phyloP scores from a whole-genome alignment of 1,284 basidiomycete species.

The Waitea zeae region DNA sequence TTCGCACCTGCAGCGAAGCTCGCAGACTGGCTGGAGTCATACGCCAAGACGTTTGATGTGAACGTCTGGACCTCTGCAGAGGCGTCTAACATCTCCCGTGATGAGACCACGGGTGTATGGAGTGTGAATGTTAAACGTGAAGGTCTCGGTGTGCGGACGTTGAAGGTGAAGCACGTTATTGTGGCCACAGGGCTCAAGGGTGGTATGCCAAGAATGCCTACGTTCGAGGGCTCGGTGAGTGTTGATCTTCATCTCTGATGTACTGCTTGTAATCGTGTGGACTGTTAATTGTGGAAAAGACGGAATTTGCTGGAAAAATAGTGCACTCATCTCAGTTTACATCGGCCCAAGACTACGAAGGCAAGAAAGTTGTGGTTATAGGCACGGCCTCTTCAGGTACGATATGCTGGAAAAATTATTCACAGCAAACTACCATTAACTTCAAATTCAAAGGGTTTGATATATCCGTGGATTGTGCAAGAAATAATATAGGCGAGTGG shows the following conservation, averaged over 20 bases:
- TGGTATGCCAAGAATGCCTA: slow-evolving; percentile 27
- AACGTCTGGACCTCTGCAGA: slow-evolving; percentile 46
- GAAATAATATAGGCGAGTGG: slow-evolving; percentile 24
- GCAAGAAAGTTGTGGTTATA: slow-evolving; percentile 31
- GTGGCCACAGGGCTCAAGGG: slow-evolving; percentile 44
- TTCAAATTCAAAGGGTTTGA: no score
- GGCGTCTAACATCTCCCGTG: slow-evolving; percentile 24
- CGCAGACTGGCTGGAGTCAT: slow-evolving; percentile 52
- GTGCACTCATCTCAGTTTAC: slow-evolving; percentile 24
- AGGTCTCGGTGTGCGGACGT: slow-evolving; percentile 22
- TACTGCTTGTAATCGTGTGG: not conserved
- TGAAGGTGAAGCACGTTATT: slow-evolving; percentile 40
- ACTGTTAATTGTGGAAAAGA: slow-evolving; percentile 10
- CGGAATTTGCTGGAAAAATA: slow-evolving; percentile 23
- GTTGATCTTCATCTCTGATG: not conserved
- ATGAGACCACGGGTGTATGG: slow-evolving; percentile 33
- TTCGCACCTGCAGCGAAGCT: slow-evolving; percentile 43
- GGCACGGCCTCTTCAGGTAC: slow-evolving; percentile 33
- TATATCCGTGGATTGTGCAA: slow-evolving; percentile 24
- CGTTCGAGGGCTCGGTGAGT: slow-evolving; percentile 22
- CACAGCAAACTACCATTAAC: no score
- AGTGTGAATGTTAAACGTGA: slow-evolving; percentile 26
- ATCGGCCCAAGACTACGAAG: slow-evolving; percentile 19
- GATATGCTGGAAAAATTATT: no score
- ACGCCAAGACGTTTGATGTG: slow-evolving; percentile 45